Conservation (phyloP, 2,329 filamentous ascomycete species). For the Alternaria sp. region DNA sequence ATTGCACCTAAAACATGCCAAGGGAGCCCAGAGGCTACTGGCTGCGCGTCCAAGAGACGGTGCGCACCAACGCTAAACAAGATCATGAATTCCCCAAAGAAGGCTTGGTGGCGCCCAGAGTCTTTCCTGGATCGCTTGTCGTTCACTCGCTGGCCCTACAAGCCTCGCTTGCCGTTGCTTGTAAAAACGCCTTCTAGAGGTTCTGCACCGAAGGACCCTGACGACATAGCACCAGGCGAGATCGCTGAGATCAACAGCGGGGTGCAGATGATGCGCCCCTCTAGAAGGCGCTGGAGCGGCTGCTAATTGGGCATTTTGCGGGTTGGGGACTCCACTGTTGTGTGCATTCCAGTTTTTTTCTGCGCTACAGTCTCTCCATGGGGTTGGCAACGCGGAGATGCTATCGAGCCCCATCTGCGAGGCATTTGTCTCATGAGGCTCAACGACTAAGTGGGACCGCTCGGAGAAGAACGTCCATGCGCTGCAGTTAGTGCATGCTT, state of each 20-base stretch:
- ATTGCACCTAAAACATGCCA: slow-evolving; percentile 10
- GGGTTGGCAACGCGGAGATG: slow-evolving; percentile 30
- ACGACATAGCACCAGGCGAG: background rate
- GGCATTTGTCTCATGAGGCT: slow-evolving; percentile 32
- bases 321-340: slow-evolving; percentile 5
- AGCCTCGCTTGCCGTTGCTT: slow-evolving; percentile 7
- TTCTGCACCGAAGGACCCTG: background rate
- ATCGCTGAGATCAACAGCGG: slow-evolving; percentile 8
- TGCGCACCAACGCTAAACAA: slow-evolving; percentile 11
- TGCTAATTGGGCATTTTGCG: background rate
- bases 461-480: slow-evolving; percentile 9
- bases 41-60: slow-evolving; percentile 8
- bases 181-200: slow-evolving; percentile 1
- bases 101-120: slow-evolving; percentile 5
- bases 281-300: background rate
- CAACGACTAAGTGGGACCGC: slow-evolving; percentile 29
- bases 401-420: slow-evolving; percentile 22
- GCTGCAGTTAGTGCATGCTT: slow-evolving; percentile 3
- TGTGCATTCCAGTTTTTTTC: slow-evolving; percentile 4
- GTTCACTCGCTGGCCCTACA: slow-evolving; percentile 1
- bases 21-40: slow-evolving; percentile 11
- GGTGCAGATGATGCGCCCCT: slow-evolving; percentile 1
- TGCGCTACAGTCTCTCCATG: slow-evolving; percentile 27
- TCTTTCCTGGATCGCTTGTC: background rate
- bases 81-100: slow-evolving; percentile 1